A percentile compares a stretch with the other conserved stretches of the same genome.
These are phyloP conservation scores for Fusarium chaquense DNA, from an alignment of 2,329 filamentous ascomycete genomes.

Conservation along the genomic window DNA sequence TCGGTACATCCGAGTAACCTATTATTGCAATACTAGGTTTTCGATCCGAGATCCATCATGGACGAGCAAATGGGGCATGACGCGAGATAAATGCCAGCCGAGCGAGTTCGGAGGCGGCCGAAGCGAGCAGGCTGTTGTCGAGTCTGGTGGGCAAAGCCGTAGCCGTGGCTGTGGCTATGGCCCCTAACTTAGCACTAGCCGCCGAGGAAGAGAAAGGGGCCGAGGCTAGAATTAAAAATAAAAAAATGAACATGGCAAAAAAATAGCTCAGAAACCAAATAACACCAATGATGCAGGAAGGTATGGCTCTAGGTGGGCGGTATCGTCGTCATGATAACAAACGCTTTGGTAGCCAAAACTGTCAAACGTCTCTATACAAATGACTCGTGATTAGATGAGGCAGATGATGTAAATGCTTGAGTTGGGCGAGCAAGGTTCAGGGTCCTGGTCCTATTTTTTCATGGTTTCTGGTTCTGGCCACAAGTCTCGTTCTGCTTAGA, in stretches of 20 bases:
- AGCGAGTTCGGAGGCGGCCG: constrained; percentile 28
- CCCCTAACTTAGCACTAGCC: constrained; percentile 3
- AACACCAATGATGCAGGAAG: constrained; percentile 50
- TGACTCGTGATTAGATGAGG: constrained; percentile 45
- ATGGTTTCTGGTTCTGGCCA: constrained; percentile 11
- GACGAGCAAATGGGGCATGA: constrained; percentile 4
- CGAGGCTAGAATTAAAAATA: constrained; percentile 15
- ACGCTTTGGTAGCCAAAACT: constrained; percentile 46
- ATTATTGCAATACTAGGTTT: background rate
- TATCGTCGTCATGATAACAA: constrained; percentile 46
- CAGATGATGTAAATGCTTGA: constrained; percentile 35
- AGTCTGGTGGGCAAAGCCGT: constrained; percentile 8
- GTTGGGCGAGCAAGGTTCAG: constrained; percentile 19
- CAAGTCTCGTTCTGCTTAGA: constrained; percentile 4
- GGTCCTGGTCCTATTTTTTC: background rate
- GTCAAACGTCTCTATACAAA: constrained; percentile 46
- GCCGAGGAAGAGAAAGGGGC: constrained; percentile 2
- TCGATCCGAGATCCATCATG: constrained; percentile 9
- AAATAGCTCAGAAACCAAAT: constrained; percentile 31
- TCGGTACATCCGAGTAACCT: constrained; percentile 2
- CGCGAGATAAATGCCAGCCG: constrained; percentile 19
- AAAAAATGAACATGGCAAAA: constrained; percentile 7
- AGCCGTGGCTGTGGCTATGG: background rate
- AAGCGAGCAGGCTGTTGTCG: constrained; percentile 19
- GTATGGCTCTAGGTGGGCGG: constrained; percentile 48